Evolutionary conservation across 805 yeast genomes (phyloP), one percentile per base, ranked within the genome.

Genomic region (Sungouiozyma intestinalis): DNA sequence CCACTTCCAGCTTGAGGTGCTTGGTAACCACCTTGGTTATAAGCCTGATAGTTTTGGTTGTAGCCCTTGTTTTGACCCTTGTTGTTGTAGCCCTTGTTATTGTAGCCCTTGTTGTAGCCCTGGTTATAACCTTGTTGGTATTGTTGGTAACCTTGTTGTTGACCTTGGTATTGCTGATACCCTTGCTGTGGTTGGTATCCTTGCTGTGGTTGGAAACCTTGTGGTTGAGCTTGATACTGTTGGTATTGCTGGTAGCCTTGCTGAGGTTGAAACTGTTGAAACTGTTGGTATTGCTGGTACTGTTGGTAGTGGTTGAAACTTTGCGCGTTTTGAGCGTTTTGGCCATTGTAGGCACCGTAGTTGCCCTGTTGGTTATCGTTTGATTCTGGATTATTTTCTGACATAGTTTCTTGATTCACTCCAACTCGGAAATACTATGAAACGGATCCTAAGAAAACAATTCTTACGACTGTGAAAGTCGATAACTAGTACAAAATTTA

Each of bases 1-100:
- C 79, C 80, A 53, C 68, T 69, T 33, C 55, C 61, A 45, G 60
- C 62, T 32, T 48, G 48, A 37, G 58, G 50, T 35, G 54, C 55
- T 45, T 60, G 57, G 40, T 51, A 53, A 40, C 55, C 48, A 33
- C 49, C 51, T 40, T 50, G 45, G 40, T 48, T 47, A 37, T 52
- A 51, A 9, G 48, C 42, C 40, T 52, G 57, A 43, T 53, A 45
- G 38, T 36, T 40, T 17, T 31, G 41, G 35, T 47, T 45, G 41
- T 52, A 36, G 15, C 32, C 45, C 32, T 53, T 41, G 16, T 18
- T 11, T 8, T 36, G 29, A n/a, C 48, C 40, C 36, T 47, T 42
- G 46, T 50, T 42, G 46, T 50, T 47, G 16, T 55, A 55, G 29
- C 55, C 52, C 40, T 50, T 45, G 46, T 50, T 45, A 35, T 58